Conservation (phyloP, 257 asterid genomes). For the Lantana camara region DNA sequence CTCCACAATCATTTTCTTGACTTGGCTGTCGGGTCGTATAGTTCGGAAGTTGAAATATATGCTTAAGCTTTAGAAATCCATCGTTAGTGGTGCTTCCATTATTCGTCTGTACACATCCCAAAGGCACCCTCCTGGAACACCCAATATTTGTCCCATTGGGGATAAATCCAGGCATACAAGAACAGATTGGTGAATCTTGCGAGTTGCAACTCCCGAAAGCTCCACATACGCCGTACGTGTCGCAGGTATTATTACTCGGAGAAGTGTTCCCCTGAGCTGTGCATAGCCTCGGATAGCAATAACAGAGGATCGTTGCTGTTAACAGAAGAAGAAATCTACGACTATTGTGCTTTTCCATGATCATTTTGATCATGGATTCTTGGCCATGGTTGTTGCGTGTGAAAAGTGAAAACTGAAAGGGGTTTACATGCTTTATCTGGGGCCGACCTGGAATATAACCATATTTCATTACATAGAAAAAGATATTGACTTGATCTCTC, state of each 20-base stretch:
- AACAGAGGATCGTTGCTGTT: neutral
- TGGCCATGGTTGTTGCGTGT: neutral
- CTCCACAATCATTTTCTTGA: constrained; percentile 33
- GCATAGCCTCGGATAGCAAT: constrained; percentile 13
- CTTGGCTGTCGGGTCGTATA: neutral
- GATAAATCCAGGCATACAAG: constrained; percentile 51
- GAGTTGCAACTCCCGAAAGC: constrained; percentile 45
- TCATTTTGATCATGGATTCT: neutral
- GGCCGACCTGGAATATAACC: too few relatives aligned
- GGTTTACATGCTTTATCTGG: neutral
- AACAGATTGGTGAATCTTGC: constrained; percentile 36
- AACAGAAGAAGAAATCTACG: neutral
- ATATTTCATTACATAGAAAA: too few relatives aligned
- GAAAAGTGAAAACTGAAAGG: neutral
- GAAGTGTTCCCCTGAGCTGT: constrained; percentile 19
- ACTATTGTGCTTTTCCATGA: neutral
- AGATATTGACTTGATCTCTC: too few relatives aligned
- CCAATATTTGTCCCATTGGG: constrained; percentile 55
- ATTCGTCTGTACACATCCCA: constrained; percentile 40
- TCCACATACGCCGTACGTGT: constrained; percentile 26
- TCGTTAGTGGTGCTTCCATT: constrained; percentile 26
- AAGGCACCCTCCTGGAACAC: constrained; percentile 41
- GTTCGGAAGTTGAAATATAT: too few relatives aligned
- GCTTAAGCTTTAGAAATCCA: constrained; percentile 6
- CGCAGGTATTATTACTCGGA: constrained; percentile 24